These are phyloP conservation scores for Epithemia pelagica DNA, from an alignment of 108 stramenopile genomes.

Conservation along the genomic window DNA sequence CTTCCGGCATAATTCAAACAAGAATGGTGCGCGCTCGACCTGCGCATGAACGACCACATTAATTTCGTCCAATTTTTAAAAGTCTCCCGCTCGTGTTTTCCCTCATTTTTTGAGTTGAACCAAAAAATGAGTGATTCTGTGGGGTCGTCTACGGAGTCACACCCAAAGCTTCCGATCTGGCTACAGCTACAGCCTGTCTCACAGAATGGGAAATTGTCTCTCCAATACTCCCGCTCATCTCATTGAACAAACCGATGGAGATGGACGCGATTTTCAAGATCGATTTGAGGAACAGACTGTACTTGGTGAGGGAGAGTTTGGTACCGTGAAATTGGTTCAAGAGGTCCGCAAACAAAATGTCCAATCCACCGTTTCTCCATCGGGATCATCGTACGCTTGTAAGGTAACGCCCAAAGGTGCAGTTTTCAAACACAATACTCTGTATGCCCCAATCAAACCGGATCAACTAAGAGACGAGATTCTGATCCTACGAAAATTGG, in stretches of 20 bases:
- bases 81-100: not conserved
- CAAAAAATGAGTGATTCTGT: too few relatives aligned
- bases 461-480: conserved; percentile 54
- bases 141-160: too few relatives aligned
- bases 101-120: too few relatives aligned
- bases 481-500: conserved; percentile 56
- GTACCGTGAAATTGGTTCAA: conserved; percentile 66
- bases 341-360: conserved; percentile 27
- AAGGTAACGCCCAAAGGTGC: conserved; percentile 69
- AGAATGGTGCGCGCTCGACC: too few relatives aligned
- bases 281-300: conserved; percentile 55
- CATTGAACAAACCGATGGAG: conserved; percentile 35
- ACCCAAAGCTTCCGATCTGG: too few relatives aligned
- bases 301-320: conserved; percentile 78
- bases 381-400: conserved; percentile 36
- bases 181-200: too few relatives aligned
- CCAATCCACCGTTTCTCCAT: conserved; percentile 16
- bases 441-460: conserved; percentile 70
- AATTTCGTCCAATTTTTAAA: not conserved
- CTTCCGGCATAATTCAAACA: not conserved
- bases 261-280: conserved; percentile 53
- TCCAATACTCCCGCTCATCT: not conserved
- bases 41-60: too few relatives aligned
- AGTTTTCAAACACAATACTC: conserved; percentile 68
- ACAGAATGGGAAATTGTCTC: not conserved